phyloP scores from a whole-genome alignment of 352 stramenopile species.

The Phytophthora multivora region DNA sequence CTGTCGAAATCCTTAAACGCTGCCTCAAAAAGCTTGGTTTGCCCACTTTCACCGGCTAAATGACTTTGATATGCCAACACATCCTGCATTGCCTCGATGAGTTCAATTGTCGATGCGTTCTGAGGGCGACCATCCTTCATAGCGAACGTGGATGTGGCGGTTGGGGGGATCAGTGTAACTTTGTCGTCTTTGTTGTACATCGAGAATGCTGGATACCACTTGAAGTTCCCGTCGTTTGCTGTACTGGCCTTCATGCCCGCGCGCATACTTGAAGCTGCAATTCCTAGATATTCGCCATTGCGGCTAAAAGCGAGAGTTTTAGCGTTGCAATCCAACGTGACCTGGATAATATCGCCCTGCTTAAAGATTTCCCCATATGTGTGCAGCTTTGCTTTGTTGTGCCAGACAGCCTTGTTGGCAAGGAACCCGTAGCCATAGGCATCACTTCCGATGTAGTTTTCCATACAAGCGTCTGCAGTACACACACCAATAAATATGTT shows the following conservation, averaged over 20 bases:
- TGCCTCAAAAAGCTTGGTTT: constrained; percentile 25
- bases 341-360: constrained; percentile 86
- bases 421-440: constrained; percentile 89
- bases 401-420: constrained; percentile 92
- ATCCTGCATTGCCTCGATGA: constrained; percentile 38
- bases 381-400: constrained; percentile 91
- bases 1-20: constrained; percentile 32
- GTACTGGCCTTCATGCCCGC: constrained; percentile 11
- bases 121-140: constrained; percentile 21
- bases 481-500: constrained; percentile 93
- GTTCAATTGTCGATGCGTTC: constrained; percentile 44
- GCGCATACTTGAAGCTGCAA: constrained; percentile 78
- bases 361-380: constrained; percentile 93
- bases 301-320: constrained; percentile 85
- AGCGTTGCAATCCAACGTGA: constrained; percentile 82
- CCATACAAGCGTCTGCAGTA: constrained; percentile 65
- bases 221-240: constrained; percentile 30
- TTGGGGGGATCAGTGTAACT: constrained; percentile 68
- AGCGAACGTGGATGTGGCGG: constrained; percentile 6
- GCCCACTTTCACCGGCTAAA: neutral
- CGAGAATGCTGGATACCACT: constrained; percentile 89
- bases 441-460: constrained; percentile 92
- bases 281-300: constrained; percentile 86
- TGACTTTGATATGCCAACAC: constrained; percentile 31
- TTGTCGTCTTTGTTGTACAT: constrained; percentile 94